Evolutionary conservation across 495 filamentous ascomycete species (phyloP).

Genomic region (Penicillium verhagenii): DNA sequence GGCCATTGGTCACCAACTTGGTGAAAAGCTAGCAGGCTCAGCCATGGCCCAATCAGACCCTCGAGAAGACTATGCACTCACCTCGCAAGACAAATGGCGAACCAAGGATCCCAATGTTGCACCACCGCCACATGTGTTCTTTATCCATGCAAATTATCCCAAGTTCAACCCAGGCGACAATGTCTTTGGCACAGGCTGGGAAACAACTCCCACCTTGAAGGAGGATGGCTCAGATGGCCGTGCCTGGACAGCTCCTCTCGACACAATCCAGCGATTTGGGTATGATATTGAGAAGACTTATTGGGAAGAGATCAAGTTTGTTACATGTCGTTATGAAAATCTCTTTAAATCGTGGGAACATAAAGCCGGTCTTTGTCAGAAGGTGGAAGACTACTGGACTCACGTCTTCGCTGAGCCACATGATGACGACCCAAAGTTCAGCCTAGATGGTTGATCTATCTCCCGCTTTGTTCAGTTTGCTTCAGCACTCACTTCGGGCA

Average conservation of each 20-base stretch:
- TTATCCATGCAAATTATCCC: constrained; percentile 55
- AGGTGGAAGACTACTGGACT: constrained; percentile 39
- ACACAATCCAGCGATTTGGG: constrained; percentile 43
- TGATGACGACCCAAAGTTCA: constrained; percentile 37
- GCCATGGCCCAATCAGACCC: constrained; percentile 51
- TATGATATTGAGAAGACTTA: constrained; percentile 51
- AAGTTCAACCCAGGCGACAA: constrained; percentile 53
- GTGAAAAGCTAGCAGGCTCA: constrained; percentile 32
- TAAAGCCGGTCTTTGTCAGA: constrained; percentile 36
- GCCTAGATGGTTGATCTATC: constrained; percentile 20
- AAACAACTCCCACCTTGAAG: constrained; percentile 39
- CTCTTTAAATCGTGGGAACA: constrained; percentile 40
- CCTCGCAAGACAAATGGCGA: constrained; percentile 35
- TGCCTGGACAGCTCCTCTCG: constrained; percentile 40
- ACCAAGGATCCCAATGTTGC: constrained; percentile 36
- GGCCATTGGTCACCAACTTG: constrained; percentile 37
- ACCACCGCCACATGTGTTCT: constrained; percentile 40
- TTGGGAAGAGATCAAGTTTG: constrained; percentile 52
- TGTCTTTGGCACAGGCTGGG: constrained; percentile 39
- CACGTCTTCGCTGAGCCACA: constrained; percentile 43
- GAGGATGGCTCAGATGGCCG: constrained; percentile 38
- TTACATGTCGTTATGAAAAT: constrained; percentile 45
- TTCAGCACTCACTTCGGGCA: background rate
- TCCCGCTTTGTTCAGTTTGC: too few species aligned
- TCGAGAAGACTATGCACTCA: constrained; percentile 40